Evolutionary conservation across 441 rosid genomes (phyloP).

Genomic region (Oxalis stricta): DNA sequence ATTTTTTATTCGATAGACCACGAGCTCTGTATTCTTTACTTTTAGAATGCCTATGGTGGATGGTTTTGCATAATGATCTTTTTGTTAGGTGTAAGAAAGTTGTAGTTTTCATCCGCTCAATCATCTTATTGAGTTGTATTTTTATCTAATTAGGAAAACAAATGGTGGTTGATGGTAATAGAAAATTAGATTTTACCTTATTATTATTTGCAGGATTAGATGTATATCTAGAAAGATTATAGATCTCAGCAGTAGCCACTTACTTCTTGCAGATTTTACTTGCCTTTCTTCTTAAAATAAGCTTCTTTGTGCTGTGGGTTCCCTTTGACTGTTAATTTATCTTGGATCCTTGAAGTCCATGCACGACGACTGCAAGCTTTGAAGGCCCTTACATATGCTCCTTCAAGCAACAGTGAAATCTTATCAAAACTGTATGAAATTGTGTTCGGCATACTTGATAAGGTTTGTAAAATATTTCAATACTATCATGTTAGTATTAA

Average conservation of each 20-base stretch:
- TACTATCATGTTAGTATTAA: not conserved
- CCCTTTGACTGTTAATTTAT: constrained; percentile 20
- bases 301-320: constrained; percentile 6
- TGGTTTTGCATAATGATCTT: too few relatives aligned
- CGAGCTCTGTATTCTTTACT: too few relatives aligned
- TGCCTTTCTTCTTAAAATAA: not conserved
- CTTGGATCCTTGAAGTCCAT: constrained; percentile 51
- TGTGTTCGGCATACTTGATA: constrained; percentile 88
- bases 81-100: too few relatives aligned
- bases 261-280: not conserved
- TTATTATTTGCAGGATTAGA: too few relatives aligned
- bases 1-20: too few relatives aligned
- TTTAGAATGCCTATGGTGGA: too few relatives aligned
- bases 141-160: too few relatives aligned
- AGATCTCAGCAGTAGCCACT: not conserved
- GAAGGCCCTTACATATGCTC: constrained; percentile 91
- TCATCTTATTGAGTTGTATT: too few relatives aligned
- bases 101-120: too few relatives aligned
- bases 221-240: not conserved
- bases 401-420: constrained; percentile 72
- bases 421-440: constrained; percentile 76
- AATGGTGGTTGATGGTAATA: too few relatives aligned
- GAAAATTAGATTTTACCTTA: too few relatives aligned
- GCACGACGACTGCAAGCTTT: constrained; percentile 92
- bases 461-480: constrained; percentile 57